Base-by-base conservation (phyloP, 2,329 filamentous ascomycete genomes). In the Dryadomyces sulphureus region DNA sequence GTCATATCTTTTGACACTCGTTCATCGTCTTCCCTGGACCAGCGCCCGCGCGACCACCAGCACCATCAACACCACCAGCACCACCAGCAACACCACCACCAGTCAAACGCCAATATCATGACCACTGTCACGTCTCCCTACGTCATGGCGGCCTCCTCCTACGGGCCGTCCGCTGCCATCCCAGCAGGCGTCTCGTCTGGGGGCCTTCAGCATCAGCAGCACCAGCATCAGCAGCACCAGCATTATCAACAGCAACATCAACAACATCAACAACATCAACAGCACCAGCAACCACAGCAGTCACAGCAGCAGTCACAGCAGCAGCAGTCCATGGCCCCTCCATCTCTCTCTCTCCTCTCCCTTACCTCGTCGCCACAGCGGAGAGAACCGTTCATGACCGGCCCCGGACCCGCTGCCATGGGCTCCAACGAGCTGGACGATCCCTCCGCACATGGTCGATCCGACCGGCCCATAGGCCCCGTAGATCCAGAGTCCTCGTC, bases 1-100 rank as follows among this genome's bases (percentile, higher is more conserved):
- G 62, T 74, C 52, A 61, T 75, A 52, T 62, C 65, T 7, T 77
- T 73, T 58, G 68, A 73, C 54, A 61, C 67, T 8, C 64, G 67
- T 50, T 50, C 60, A 7, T 54, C 62, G 34, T 55, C 58, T 30
- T 56, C 62, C 3, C 32, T 27, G 17, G 41, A 34, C 17, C 47
- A 35, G 41, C 41, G 41, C n/a, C 21, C 8, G 9, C 41, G 14
- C 25, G 25, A 14, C n/a, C 41, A 19, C n/a, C 27, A 17, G 20
- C 41, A 7, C 11, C 39, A 4, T 32, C 25, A 19, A 4, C 41
- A 19, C 17, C 27, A n/a, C 4, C 34, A 36, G 32, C 32, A 35
- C 14, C 34, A 36, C 11, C 34, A 36, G 11, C 34, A 11, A 12
- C 11, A 36, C 34, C 16, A 11, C 27, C 27, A 12, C 27, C 9